Conservation (phyloP, 2,329 filamentous ascomycete species). For the Metarhizium guizhouense region DNA sequence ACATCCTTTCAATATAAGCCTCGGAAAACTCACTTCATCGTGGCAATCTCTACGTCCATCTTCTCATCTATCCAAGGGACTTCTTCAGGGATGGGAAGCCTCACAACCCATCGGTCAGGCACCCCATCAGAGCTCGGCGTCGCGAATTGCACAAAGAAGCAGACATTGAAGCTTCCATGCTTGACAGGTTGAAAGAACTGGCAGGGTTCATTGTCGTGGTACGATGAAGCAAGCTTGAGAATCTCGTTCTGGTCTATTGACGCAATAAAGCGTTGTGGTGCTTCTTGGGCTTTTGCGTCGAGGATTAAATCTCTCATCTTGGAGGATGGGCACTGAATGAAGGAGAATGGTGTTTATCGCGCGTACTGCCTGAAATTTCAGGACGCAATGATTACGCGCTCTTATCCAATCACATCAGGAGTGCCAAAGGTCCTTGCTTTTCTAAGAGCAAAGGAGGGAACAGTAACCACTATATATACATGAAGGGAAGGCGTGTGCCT, state of each 20-base stretch:
- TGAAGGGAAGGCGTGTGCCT: too few relatives aligned
- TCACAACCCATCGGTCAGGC: slow-evolving; percentile 9
- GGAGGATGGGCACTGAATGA: too few relatives aligned
- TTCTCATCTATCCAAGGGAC: slow-evolving; percentile 3
- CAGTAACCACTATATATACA: too few relatives aligned
- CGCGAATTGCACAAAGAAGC: slow-evolving; percentile 12
- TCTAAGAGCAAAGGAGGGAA: too few relatives aligned
- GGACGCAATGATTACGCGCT: too few relatives aligned
- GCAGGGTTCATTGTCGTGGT: slow-evolving; percentile 10
- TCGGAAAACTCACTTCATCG: slow-evolving; percentile 9
- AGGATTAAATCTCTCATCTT: too few relatives aligned
- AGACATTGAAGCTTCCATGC: slow-evolving; percentile 12
- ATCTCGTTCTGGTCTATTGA: slow-evolving; percentile 6
- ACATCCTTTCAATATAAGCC: too few relatives aligned
- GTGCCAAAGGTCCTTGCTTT: too few relatives aligned
- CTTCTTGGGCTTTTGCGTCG: background rate
- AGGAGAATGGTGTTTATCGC: too few relatives aligned
- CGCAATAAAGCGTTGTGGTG: slow-evolving; percentile 8
- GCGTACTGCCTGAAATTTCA: too few relatives aligned
- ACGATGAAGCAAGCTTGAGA: slow-evolving; percentile 8
- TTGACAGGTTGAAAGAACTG: slow-evolving; percentile 8
- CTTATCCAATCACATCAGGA: too few relatives aligned
- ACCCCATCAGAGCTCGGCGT: background rate
- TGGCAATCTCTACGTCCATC: slow-evolving; percentile 12
- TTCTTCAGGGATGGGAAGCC: slow-evolving; percentile 8